These are phyloP conservation scores for Calocera cornea DNA, from an alignment of 768 basidiomycete species.

Conservation along the genomic window DNA sequence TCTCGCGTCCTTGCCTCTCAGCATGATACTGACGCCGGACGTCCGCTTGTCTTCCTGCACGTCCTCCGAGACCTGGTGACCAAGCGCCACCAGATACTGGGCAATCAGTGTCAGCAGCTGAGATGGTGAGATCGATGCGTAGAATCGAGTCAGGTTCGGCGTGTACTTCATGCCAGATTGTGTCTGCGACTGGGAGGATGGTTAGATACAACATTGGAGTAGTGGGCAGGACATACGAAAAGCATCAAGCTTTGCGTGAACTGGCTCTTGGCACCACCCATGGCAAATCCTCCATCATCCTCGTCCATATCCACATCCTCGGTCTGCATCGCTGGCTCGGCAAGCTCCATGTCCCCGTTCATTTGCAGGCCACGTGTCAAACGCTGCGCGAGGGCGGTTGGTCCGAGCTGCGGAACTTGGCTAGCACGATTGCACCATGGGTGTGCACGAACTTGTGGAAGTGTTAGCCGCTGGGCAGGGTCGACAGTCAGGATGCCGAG, in stretches of 20 bases:
- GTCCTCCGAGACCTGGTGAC: conserved; percentile 29
- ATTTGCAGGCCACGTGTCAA: conserved; percentile 54
- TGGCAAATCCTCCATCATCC: conserved; percentile 46
- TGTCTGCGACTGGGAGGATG: conserved; percentile 58
- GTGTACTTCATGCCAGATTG: conserved; percentile 59
- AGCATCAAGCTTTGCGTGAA: conserved; percentile 71
- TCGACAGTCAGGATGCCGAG: conserved; percentile 59
- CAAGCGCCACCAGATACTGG: conserved; percentile 36
- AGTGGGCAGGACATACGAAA: conserved; percentile 44
- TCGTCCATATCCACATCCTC: conserved; percentile 24
- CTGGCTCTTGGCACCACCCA: conserved; percentile 40
- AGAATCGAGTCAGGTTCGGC: conserved; percentile 71
- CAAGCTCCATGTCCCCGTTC: conserved; percentile 63
- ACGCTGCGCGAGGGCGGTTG: conserved; percentile 46
- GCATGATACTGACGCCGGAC: conserved; percentile 30
- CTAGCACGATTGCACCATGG: conserved; percentile 67
- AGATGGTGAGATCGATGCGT: conserved; percentile 42
- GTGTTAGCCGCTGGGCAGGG: conserved; percentile 49
- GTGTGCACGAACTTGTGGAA: conserved; percentile 43
- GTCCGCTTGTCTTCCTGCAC: conserved; percentile 7
- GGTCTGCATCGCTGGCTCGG: conserved; percentile 34
- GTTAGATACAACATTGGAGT: neutral
- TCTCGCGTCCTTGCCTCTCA: conserved; percentile 58
- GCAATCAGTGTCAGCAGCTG: conserved; percentile 42
- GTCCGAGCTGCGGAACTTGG: conserved; percentile 44